Base-by-base conservation (phyloP, 2,329 filamentous ascomycete genomes). In the Fusarium nygamai region DNA sequence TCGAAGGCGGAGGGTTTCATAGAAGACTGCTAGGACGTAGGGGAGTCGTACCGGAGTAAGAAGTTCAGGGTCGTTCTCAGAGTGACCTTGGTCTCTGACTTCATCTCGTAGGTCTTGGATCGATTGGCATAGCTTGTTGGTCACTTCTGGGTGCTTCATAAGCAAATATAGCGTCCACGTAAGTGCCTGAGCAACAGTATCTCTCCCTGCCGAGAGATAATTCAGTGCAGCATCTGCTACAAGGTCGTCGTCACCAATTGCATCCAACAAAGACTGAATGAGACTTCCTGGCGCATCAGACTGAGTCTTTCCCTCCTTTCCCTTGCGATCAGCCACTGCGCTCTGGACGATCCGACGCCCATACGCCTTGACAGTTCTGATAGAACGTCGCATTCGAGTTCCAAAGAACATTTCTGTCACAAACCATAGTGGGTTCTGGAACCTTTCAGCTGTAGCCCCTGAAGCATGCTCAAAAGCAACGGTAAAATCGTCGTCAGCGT, bases 201-300 rank as follows among this genome's bases (percentile, higher is more conserved):
- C 91, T 64, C 90, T 84, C 22, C 90, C 88, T 0, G 91, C 91
- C 2, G 90, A 92, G 16, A 92, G 87, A 76, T 91, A 92, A 74
- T 92, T 92, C 19, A 92, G 82, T 1, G 90, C 91, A 6, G 91
- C 88, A 78, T 92, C 90, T 14, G 90, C 89, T 12, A 92, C 90
- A 2, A 80, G 82, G n/a, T 85, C 79, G 34, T 87, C 84, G 64
- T 91, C 85, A 2, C 83, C 83, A 39, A 92, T 87, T 3, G 86
- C 82, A 54, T 90, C 87, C 2, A 92, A 83, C 1, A 92, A 80
- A 2, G 89, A 90, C 61, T 91, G 86, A 63, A 92, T 89, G 41
- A 92, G 80, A 60, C 85, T 90, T 13, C 88, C 89, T 0, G 88
- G 88, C 11, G 86, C 78, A 34, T 76, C 78, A 3, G 74, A 64